A percentile compares a stretch with the other conserved stretches of the same genome.
These are phyloP conservation scores for Hyphodiscus hymeniophilus DNA, from an alignment of 495 filamentous ascomycete genomes.

Conservation along the genomic window DNA sequence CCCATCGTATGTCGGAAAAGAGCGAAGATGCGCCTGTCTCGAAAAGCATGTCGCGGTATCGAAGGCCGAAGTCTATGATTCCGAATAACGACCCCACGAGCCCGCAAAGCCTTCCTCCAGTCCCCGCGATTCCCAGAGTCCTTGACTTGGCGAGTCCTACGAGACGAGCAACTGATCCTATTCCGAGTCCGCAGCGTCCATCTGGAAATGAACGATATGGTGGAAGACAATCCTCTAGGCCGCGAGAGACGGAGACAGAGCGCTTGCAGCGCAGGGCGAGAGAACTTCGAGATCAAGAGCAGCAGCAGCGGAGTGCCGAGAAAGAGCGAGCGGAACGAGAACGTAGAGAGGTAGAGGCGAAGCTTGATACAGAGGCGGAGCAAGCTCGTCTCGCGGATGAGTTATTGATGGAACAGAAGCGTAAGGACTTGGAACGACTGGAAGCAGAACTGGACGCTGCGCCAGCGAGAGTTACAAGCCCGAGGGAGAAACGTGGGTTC, in stretches of 20 bases:
- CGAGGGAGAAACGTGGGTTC: constrained; percentile 16
- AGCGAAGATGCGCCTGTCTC: constrained; percentile 13
- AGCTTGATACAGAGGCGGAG: constrained; percentile 2
- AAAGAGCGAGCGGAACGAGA: constrained; percentile 25
- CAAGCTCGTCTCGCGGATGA: constrained; percentile 2
- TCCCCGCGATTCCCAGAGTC: neutral
- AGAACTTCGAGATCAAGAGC: constrained; percentile 14
- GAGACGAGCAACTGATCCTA: constrained; percentile 15
- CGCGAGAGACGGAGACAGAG: constrained; percentile 15
- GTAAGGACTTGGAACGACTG: constrained; percentile 36
- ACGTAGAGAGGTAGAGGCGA: neutral
- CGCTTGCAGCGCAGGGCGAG: constrained; percentile 9
- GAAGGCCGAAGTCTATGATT: constrained; percentile 25
- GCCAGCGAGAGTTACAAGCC: constrained; percentile 1
- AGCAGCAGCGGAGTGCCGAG: constrained; percentile 18
- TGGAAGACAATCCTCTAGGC: neutral
- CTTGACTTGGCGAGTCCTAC: neutral
- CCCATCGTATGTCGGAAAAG: neutral
- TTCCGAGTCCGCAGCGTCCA: constrained; percentile 1
- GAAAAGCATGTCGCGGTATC: constrained; percentile 53
- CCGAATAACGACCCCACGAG: neutral
- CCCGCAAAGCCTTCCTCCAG: neutral
- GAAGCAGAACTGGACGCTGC: constrained; percentile 32
- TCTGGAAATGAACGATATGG: neutral
- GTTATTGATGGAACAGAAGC: constrained; percentile 36